Evolutionary conservation across 441 rosid genomes (phyloP), one percentile per base, ranked within the genome.

Genomic region (Erodium moschatum): DNA sequence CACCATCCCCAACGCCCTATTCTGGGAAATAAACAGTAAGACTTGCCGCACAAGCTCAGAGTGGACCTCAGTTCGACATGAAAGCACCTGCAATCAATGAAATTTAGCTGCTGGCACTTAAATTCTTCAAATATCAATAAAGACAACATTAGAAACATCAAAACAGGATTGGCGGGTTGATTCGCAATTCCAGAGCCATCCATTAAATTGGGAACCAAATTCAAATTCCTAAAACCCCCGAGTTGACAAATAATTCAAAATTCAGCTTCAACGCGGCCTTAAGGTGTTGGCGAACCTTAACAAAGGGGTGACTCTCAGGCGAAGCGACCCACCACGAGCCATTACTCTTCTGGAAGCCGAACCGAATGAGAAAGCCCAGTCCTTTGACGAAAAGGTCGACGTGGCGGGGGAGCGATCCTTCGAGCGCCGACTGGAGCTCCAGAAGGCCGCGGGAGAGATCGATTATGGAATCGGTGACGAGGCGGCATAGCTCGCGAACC

Each of bases 361-460:
- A 0, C 16, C 92, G 82, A 70, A 85, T 81, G 52, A 92, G 77
- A 70, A 81, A 83, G 35, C 91, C 96, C 44, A 92, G 70, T 0
- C 86, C 89, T 68, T 89, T 92, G 67, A 90, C 92, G 35, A 86
- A 84, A 2, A 92, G 64, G 1, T 75, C 66, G 12, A 82, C 87
- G 50, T 84, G 80, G 42, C 83, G 86, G 19, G 85, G 63, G 50
- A 84, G 84, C 69, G 90, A 79, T 20, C 85, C 96, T 80, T 90
- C 94, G 69, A 90, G 87, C 11, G 97, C 83, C 11, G 96, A 87
- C 72, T 85, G 98, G 64, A 90, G 91, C 81, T 89, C 96, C 73
- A 86, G 21, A 71, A 90, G 74, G 0, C 85, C 89, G 64, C 78
- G 79, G 50, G 91, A 74, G 66, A 84, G 68, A 66, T 87, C 84